Evolutionary conservation across 495 filamentous ascomycete species (phyloP).

Genomic region (Penicillium soppii): DNA sequence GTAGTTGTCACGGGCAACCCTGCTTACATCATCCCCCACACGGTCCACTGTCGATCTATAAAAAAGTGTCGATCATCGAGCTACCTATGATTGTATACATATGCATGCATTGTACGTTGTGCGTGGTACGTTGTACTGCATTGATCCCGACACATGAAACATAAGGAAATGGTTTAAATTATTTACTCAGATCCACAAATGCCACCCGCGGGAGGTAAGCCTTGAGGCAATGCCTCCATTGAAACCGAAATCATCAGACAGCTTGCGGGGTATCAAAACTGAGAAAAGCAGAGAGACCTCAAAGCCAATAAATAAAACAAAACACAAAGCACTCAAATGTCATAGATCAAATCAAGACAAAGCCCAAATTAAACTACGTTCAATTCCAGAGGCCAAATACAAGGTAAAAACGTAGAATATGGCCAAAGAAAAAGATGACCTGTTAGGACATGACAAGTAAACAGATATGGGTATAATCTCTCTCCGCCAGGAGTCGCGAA

Average conservation of each 20-base stretch:
- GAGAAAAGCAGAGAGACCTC: slow-evolving; percentile 1
- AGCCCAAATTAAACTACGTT: slow-evolving; percentile 1
- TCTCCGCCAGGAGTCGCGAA: slow-evolving; percentile 25
- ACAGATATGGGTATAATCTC: slow-evolving; percentile 29
- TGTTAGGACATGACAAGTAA: slow-evolving; percentile 28
- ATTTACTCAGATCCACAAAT: not conserved
- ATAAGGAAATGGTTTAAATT: not conserved
- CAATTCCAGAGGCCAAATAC: not conserved
- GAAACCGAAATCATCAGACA: slow-evolving; percentile 6
- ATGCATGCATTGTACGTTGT: too few relatives aligned
- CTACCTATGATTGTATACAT: too few relatives aligned
- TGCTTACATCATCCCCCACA: slow-evolving; percentile 6
- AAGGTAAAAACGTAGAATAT: slow-evolving; percentile 7
- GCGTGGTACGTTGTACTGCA: too few relatives aligned
- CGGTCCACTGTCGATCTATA: slow-evolving; percentile 4
- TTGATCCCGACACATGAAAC: not conserved
- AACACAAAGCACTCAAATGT: not conserved
- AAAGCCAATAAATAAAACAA: not conserved
- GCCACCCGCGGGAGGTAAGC: not conserved
- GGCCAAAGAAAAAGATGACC: slow-evolving; percentile 27
- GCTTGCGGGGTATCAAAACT: slow-evolving; percentile 9
- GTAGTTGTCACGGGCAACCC: slow-evolving; percentile 23
- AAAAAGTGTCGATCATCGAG: not conserved
- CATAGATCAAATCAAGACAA: not conserved
- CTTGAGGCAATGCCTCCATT: not conserved